phyloP scores from a whole-genome alignment of 2,329 filamentous ascomycete species.

The Curvularia hawaiiensis region DNA sequence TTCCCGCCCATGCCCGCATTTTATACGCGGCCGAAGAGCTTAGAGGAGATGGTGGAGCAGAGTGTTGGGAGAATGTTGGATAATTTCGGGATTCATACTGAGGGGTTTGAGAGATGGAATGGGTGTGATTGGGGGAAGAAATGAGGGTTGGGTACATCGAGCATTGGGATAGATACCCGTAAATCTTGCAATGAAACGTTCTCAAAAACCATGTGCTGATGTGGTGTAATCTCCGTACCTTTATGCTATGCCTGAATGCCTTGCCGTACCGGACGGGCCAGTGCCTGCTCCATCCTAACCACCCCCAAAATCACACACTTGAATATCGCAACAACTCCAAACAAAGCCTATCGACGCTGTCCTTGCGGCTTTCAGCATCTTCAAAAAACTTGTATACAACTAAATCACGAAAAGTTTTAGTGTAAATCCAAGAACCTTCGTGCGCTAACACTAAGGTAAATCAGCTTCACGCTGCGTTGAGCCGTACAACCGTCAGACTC shows the following conservation, averaged over 20 bases:
- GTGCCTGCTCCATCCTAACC: too few relatives aligned
- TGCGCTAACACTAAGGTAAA: too few relatives aligned
- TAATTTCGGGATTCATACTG: neutral
- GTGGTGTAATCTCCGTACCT: neutral
- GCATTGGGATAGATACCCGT: neutral
- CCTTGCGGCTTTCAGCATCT: too few relatives aligned
- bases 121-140: neutral
- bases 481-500: too few relatives aligned
- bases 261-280: too few relatives aligned
- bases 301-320: too few relatives aligned
- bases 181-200: neutral
- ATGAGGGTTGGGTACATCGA: neutral
- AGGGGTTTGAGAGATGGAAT: constrained; percentile 1
- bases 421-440: too few relatives aligned
- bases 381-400: too few relatives aligned
- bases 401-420: too few relatives aligned
- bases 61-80: neutral
- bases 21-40: neutral
- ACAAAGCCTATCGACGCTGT: too few relatives aligned
- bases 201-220: neutral
- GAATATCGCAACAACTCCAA: too few relatives aligned
- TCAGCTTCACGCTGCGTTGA: too few relatives aligned
- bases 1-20: neutral
- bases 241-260: neutral
- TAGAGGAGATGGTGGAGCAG: neutral